Base-by-base conservation (phyloP, 2,329 filamentous ascomycete genomes). In the Colletotrichum musae region DNA sequence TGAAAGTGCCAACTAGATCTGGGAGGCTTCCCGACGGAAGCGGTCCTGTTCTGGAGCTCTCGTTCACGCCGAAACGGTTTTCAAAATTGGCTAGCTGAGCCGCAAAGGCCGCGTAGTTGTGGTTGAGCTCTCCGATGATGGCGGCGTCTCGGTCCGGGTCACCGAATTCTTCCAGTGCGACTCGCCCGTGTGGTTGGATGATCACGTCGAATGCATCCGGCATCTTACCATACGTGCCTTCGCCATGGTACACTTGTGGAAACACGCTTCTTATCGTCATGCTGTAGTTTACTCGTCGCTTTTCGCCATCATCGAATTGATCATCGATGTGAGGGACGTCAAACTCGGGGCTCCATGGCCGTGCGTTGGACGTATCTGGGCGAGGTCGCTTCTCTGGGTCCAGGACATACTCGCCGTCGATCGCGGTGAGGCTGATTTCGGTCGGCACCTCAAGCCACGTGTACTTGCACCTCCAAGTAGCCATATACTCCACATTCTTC, bases 381-480 rank as follows among this genome's bases (percentile, higher is more conserved):
- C 13, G 45, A 1, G 58, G 58, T 6, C 45, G 32, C 2, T 5
- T 4, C 4, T 52, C 45, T 3, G 58, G 58, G 6, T 60, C 58
- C 58, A 60, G 9, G 4, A 10, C 28, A 10, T 60, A 60, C 21
- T 41, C 32, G 4, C 58, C 47, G 0, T 52, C 18, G 10, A 24
- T n/a, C 0, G 26, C 9, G 24, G 26, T 41, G 0, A 58, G 43
- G 15, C 6, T 28, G 15, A 60, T 45, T 7, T 50, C 13, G 1
- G 58, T 60, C 1, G 45, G 13, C 9, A 50, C 18, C 18, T 51
- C 47, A 6, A 41, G 6, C 45, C 45, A 60, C 1, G 28, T 60
- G 47, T 60, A 60, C 13, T 60, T 60, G 32, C 47, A 60, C 4
- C 32, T 51, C 58, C 58, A 60, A 13, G 51, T n/a, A 6, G 45